Evolutionary conservation across 2,329 filamentous ascomycete genomes (phyloP).

Genomic region (Keithomyces neogunnii): DNA sequence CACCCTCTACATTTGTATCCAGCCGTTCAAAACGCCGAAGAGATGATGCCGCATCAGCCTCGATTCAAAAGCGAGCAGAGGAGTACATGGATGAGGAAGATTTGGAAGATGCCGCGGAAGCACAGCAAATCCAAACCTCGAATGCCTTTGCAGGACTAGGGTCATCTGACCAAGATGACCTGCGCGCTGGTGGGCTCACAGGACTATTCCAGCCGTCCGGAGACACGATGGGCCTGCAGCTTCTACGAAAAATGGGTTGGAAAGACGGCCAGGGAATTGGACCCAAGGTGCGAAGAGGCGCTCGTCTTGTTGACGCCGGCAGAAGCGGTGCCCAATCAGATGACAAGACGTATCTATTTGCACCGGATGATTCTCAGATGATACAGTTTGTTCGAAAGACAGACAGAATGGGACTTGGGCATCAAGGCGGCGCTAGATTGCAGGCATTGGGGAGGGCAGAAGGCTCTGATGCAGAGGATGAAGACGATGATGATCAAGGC

Average conservation of each 20-base stretch:
- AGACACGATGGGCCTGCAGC: slow-evolving; percentile 78
- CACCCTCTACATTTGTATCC: slow-evolving; percentile 83
- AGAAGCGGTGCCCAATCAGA: slow-evolving; percentile 27
- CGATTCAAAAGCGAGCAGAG: slow-evolving; percentile 59
- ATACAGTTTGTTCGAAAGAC: slow-evolving; percentile 57
- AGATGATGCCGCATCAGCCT: slow-evolving; percentile 36
- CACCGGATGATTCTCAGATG: slow-evolving; percentile 70
- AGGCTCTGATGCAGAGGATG: slow-evolving; percentile 37
- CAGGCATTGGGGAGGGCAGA: slow-evolving; percentile 24
- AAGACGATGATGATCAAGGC: slow-evolving; percentile 17
- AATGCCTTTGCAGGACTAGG: slow-evolving; percentile 71
- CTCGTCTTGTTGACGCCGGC: slow-evolving; percentile 48
- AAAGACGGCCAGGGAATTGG: slow-evolving; percentile 88
- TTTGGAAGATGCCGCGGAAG: slow-evolving; percentile 74
- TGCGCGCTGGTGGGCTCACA: slow-evolving; percentile 47
- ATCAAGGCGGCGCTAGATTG: slow-evolving; percentile 49
- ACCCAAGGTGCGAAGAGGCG: slow-evolving; percentile 69
- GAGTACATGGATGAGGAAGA: slow-evolving; percentile 99
- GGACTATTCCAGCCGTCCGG: slow-evolving; percentile 65
- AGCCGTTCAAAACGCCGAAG: slow-evolving; percentile 73
- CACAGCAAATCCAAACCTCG: slow-evolving; percentile 63
- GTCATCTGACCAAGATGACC: slow-evolving; percentile 47
- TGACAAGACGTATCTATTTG: slow-evolving; percentile 62
- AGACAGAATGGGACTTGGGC: slow-evolving; percentile 64
- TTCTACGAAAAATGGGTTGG: slow-evolving; percentile 93